Conservation (phyloP, 2,329 filamentous ascomycete species). For the Alternaria sp. region DNA sequence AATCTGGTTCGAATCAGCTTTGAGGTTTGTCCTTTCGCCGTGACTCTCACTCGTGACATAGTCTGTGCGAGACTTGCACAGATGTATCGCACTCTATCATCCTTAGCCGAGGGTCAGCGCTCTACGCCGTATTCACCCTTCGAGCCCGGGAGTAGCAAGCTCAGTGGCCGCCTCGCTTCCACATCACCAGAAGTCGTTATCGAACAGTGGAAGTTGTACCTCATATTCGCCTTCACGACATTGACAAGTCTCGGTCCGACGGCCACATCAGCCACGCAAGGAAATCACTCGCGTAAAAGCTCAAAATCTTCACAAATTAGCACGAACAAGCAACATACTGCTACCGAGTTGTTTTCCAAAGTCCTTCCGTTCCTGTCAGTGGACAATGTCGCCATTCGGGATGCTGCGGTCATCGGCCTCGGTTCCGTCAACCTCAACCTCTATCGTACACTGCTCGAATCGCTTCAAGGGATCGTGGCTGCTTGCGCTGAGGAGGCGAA, state of each 20-base stretch:
- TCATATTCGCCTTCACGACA: constrained; percentile 96
- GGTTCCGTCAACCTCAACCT: constrained; percentile 95
- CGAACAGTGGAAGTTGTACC: constrained; percentile 97
- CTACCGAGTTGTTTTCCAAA: constrained; percentile 86
- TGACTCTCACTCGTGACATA: constrained; percentile 87
- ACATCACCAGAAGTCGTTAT: constrained; percentile 85
- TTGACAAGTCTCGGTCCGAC: constrained; percentile 75
- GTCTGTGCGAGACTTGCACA: constrained; percentile 91
- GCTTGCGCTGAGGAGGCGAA: constrained; percentile 89
- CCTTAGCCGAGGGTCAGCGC: constrained; percentile 72
- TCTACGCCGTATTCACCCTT: constrained; percentile 62
- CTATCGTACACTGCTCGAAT: constrained; percentile 88
- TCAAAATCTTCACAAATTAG: constrained; percentile 73
- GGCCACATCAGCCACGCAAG: constrained; percentile 64
- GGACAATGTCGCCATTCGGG: constrained; percentile 79
- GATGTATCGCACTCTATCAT: constrained; percentile 85
- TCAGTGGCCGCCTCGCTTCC: constrained; percentile 63
- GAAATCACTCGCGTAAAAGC: constrained; percentile 80
- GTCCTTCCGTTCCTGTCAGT: constrained; percentile 86
- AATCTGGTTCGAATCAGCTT: constrained; percentile 91
- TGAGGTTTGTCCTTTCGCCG: constrained; percentile 88
- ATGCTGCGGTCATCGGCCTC: constrained; percentile 88
- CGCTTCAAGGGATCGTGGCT: constrained; percentile 83
- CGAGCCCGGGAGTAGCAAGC: constrained; percentile 61
- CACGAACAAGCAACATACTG: constrained; percentile 83